Base-by-base conservation (phyloP, 495 filamentous ascomycete species). In the Xanthoparmelia taractica region DNA sequence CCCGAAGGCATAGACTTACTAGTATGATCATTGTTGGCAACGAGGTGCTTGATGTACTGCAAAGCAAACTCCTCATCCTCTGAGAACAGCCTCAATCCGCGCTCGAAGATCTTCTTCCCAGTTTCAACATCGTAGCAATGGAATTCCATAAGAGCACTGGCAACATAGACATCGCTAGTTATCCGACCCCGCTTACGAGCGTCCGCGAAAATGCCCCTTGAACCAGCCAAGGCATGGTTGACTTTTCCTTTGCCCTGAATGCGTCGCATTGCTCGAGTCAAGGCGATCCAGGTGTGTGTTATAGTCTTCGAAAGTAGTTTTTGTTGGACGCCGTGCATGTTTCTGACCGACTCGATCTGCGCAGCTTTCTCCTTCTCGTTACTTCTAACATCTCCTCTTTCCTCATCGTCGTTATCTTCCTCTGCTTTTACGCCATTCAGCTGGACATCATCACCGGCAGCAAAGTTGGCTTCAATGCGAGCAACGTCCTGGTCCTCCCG, bases 51-150 rank as follows among this genome's bases (percentile, higher is more conserved):
- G 70, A 97, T 76, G 69, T 97, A 96, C 71, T 96, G 92, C 43
- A 97, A 79, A 11, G 92, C 87, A 74, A 96, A 97, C 58, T 84
- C 78, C 70, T 95, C 93, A 68, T 97, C 92, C 25, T 94, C 87
- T 0, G 92, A 91, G 71, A 96, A 97, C 2, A 98, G 79, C 68
- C 89, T 93, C 55, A 92, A 84, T 43, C 95, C 94, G 36, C 92
- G 85, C 66, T 98, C 95, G 71, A 96, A 97, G 60, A 98, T 97
- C 74, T 90, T 96, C 37, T 87, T 88, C 8, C 91, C 93, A 0
- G 92, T 88, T 4, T 85, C 83, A 63, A 97, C 94, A 68, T 96
- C 92, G 73, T 98, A 98, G 67, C 94, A 94, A 69, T 92, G 86
- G 73, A 94, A 92, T 68, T 98, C 94, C 68, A 97, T 88, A 60